phyloP scores from a whole-genome alignment of 306 rosid species.

The Oemleria cerasiformis region DNA sequence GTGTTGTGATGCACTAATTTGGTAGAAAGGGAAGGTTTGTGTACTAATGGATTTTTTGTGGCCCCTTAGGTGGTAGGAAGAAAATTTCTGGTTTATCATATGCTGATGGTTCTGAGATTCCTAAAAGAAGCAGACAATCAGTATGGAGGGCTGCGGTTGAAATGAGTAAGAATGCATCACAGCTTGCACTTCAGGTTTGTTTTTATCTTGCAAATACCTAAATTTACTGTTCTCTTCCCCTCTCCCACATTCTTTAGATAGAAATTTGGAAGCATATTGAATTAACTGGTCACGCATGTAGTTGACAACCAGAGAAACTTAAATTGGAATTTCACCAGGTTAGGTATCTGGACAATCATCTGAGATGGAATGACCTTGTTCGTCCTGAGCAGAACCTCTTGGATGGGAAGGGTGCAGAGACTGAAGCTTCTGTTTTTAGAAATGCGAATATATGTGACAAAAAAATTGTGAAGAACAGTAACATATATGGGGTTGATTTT shows the following conservation, averaged over 20 bases:
- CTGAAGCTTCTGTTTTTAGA: conserved; percentile 87
- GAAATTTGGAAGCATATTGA: conserved; percentile 19
- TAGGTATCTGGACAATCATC: conserved; percentile 73
- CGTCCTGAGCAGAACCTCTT: conserved; percentile 83
- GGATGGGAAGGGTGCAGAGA: conserved; percentile 80
- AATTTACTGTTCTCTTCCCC: neutral
- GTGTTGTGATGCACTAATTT: conserved; percentile 9
- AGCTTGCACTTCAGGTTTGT: conserved; percentile 87
- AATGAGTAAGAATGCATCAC: conserved; percentile 81
- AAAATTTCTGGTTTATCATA: conserved; percentile 68
- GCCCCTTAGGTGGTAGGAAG: conserved; percentile 62
- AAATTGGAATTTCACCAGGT: conserved; percentile 61
- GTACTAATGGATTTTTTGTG: conserved; percentile 23
- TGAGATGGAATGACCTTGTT: conserved; percentile 92
- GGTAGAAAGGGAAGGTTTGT: neutral
- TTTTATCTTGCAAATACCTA: conserved; percentile 5
- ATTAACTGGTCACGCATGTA: conserved; percentile 21
- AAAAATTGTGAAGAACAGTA: conserved; percentile 53
- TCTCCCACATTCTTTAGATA: neutral
- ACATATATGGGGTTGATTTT: conserved; percentile 68
- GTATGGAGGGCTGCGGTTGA: conserved; percentile 93
- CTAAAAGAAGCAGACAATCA: conserved; percentile 77
- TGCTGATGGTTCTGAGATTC: conserved; percentile 76
- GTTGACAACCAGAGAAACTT: conserved; percentile 19
- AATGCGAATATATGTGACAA: conserved; percentile 75